Evolutionary conservation across 176 grass and related monocot species (phyloP).

Genomic region (Coix lacrymajobi): DNA sequence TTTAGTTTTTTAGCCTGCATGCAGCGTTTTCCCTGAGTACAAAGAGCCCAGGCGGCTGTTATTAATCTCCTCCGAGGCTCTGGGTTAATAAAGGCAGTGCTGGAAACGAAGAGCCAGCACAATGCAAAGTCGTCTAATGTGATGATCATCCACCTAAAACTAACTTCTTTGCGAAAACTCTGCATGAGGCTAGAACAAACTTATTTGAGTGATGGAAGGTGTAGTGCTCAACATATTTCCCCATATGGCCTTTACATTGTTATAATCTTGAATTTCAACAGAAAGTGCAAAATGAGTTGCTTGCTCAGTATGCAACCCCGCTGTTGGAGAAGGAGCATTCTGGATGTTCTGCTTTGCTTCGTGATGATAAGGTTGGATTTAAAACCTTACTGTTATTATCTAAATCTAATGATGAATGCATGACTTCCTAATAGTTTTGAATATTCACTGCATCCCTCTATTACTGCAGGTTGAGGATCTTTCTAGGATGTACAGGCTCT

Average conservation of each 20-base stretch:
- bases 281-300: conserved; percentile 95
- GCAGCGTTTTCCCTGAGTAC: too few relatives aligned
- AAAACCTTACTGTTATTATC: neutral
- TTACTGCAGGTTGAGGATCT: conserved; percentile 72
- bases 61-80: too few relatives aligned
- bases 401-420: neutral
- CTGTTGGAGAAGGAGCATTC: conserved; percentile 96
- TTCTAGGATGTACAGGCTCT: conserved; percentile 89
- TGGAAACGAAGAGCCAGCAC: too few relatives aligned
- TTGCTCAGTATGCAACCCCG: conserved; percentile 73
- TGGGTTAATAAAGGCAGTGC: too few relatives aligned
- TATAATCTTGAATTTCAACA: conserved; percentile 22
- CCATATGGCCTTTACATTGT: neutral
- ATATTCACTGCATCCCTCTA: conserved; percentile 9
- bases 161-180: too few relatives aligned
- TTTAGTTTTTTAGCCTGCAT: too few relatives aligned
- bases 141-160: too few relatives aligned
- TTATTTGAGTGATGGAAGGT: too few relatives aligned
- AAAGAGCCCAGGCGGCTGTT: too few relatives aligned
- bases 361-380: conserved; percentile 78
- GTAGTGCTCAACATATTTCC: neutral
- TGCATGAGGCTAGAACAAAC: too few relatives aligned
- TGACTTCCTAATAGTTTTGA: neutral
- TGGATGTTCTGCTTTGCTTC: conserved; percentile 84
- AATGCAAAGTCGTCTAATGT: too few relatives aligned